Base-by-base conservation (phyloP, 768 basidiomycete genomes). In the Vararia minispora region DNA sequence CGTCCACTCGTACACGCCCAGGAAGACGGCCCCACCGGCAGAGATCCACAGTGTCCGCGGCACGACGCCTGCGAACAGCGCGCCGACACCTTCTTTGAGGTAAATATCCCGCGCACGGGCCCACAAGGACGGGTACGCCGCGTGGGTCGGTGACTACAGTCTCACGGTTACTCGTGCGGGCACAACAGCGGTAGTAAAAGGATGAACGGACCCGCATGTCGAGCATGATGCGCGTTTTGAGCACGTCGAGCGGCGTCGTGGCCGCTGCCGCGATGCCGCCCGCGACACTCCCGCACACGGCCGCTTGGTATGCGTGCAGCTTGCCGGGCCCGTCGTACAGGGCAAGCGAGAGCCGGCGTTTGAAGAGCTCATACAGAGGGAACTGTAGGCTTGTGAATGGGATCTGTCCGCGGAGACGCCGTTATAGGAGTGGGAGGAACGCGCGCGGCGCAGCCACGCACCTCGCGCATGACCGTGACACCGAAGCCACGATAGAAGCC, bases 21-120 rank as follows among this genome's bases (percentile, higher is more conserved):
- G 68, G 58, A 99, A 99, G 0, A 98, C 89, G 1, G 92, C 91
- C 2, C 95, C 95, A 3, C 95, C 95, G 2, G 87, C 79, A 2
- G 89, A 90, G 52, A 99, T 98, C 84, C 94, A 98, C 36, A 95
- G 55, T 27, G 92, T 97, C 54, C 95, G 73, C 18, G 94, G 94
- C 6, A 92, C 70, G 28, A 84, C 72, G 9, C 95, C 95, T 5
- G 83, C 61, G 53, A 94, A 97, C 4, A 99, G 64, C 3, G 87
- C 87, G 23, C 55, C 62, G 1, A 63, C 36, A 3, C 95, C 94
- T 57, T 94, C 94, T 0, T 58, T 54, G 6, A 54, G 45, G 49
- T 83, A 81, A 43, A 99, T 97, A 6, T 69, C 64, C 23, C 59
- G 51, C 20, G 90, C 58, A 23, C 85, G 74, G 10, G 57, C 57